Base-by-base conservation (phyloP, 352 stramenopile genomes). In the Globisporangium acanthophoron region DNA sequence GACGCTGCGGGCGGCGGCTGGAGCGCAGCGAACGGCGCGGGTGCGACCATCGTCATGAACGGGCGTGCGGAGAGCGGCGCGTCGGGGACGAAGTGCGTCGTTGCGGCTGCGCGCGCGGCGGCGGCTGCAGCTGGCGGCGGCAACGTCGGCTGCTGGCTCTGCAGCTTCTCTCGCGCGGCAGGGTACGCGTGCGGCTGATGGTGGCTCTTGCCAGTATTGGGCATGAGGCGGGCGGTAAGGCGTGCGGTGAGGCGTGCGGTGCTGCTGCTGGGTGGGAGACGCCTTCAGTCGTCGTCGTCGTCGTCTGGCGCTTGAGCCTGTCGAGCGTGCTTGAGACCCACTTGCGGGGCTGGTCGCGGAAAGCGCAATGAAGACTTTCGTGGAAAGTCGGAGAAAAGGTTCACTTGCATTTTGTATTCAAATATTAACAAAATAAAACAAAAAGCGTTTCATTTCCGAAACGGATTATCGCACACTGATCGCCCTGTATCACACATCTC, bases 131-230 rank as follows among this genome's bases (percentile, higher is more conserved):
- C 16, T 41, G 41, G 3, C 21, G 48, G 3, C n/a, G 40, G 40
- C 31, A 37, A 9, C 21, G 21, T 24, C 8, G 35, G 35, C 6
- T 40, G 35, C 11, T 40, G 35, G 35, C 35, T 40, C 12, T 52
- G 51, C 16, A 48, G n/a, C 52, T 64, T 64, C 33, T 64, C 58
- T 44, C 58, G 58, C 46, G 47, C n/a, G 6, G 51, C 20, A 15
- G 54, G 40, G 39, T 49, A 66, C 27, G 35, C 59, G 54, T 62
- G 59, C 31, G 60, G 24, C 24, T 66, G 33, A 15, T 54, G 45
- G 20, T 64, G 43, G 40, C 60, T 64, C 60, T 66, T 66, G 40
- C 15, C 45, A 12, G 56, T 62, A 33, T 62, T 66, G 15, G 57
- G 61, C 50, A 61, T 65, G 40, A 45, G 40, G 40, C 40, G 40